phyloP scores from a whole-genome alignment of 352 stramenopile genomes.

The Pythium periplocum region DNA sequence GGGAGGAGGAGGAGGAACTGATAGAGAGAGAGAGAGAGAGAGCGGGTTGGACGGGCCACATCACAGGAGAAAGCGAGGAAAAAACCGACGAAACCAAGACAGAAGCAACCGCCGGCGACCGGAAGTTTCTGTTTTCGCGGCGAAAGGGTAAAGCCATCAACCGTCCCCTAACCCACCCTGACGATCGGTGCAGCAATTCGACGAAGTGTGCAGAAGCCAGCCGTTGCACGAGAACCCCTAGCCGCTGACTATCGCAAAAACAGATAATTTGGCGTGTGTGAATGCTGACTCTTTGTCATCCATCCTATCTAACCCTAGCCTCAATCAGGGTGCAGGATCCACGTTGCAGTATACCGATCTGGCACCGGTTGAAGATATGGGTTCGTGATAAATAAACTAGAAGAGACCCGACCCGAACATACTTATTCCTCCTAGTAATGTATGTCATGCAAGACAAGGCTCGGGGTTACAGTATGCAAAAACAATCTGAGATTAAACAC shows the following conservation, averaged over 20 bases:
- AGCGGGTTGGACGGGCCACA: not conserved
- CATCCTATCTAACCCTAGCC: not conserved
- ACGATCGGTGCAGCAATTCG: not conserved
- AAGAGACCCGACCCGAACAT: too few relatives aligned
- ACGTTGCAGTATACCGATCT: not conserved
- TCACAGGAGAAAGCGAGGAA: constrained; percentile 6
- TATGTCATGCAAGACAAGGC: not conserved
- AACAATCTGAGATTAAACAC: not conserved
- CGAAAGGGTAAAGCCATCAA: constrained; percentile 2
- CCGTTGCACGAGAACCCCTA: constrained; percentile 8
- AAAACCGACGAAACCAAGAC: constrained; percentile 23
- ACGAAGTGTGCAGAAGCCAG: not conserved
- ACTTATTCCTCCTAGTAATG: not conserved
- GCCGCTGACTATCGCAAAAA: constrained; percentile 3
- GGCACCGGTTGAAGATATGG: not conserved
- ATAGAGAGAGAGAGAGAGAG: not conserved
- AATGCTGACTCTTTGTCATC: constrained; percentile 11
- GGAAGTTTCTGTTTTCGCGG: constrained; percentile 14
- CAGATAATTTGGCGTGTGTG: constrained; percentile 3
- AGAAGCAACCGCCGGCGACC: constrained; percentile 6
- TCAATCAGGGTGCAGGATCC: not conserved
- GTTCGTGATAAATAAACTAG: not conserved
- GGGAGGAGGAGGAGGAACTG: not conserved
- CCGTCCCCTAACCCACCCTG: not conserved
- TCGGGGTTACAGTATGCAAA: not conserved